Conservation (phyloP, 1,139 yeast genomes). For the Magnusiomyces sp. region DNA sequence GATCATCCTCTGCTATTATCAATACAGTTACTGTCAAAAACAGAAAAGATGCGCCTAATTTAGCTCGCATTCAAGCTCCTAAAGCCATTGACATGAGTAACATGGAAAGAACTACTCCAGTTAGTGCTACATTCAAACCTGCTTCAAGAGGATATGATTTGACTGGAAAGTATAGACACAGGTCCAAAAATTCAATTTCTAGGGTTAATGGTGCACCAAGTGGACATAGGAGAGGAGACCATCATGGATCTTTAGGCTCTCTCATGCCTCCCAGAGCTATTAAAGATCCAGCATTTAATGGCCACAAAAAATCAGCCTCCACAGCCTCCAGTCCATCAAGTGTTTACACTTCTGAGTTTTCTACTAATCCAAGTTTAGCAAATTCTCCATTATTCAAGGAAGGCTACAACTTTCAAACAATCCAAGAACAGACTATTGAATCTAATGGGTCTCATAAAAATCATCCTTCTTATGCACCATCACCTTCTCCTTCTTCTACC, state of each 20-base stretch:
- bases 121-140: background rate
- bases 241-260: background rate
- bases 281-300: background rate
- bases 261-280: background rate
- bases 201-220: too few species aligned
- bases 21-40: background rate
- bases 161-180: background rate
- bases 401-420: background rate
- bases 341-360: background rate
- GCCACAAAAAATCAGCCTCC: constrained; percentile 4
- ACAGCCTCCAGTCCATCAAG: background rate
- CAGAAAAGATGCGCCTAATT: background rate
- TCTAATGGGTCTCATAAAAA: too few species aligned
- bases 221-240: background rate
- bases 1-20: too few species aligned
- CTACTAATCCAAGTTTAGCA: background rate
- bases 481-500: too few species aligned
- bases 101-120: constrained; percentile 2
- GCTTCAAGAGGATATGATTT: background rate
- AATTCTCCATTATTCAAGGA: background rate
- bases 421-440: too few species aligned
- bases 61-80: background rate
- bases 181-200: background rate
- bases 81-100: constrained; percentile 2
- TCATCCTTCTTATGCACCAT: too few species aligned